These are phyloP conservation scores for Globisporangium mamillatum DNA, from an alignment of 352 stramenopile genomes.

Conservation along the genomic window DNA sequence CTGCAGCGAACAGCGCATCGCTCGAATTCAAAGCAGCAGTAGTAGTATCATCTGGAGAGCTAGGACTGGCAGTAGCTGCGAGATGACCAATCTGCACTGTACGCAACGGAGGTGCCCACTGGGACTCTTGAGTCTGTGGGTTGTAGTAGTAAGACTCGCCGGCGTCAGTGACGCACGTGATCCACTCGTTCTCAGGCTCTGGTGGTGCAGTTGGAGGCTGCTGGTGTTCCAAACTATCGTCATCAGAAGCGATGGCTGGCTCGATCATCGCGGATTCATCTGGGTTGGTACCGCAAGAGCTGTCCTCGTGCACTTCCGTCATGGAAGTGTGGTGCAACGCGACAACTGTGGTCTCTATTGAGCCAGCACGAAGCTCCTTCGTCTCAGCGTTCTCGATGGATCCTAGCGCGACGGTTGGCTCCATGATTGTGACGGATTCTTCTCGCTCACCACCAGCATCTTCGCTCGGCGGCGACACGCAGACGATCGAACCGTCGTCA, in stretches of 20 bases:
- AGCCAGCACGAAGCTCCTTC: too few relatives aligned
- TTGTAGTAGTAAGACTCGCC: constrained; percentile 79
- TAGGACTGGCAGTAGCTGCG: neutral
- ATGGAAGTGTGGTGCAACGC: neutral
- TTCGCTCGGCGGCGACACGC: neutral
- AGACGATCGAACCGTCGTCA: neutral
- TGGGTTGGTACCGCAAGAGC: neutral
- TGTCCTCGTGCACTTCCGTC: constrained; percentile 5
- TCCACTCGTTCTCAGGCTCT: constrained; percentile 29
- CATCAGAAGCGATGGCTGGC: neutral
- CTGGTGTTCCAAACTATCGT: neutral
- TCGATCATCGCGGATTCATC: neutral
- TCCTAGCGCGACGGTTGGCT: neutral
- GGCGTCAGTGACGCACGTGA: constrained; percentile 41
- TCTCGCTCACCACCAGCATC: neutral
- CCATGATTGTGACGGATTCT: neutral
- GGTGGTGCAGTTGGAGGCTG: too few relatives aligned
- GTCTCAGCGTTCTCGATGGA: neutral
- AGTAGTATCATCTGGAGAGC: neutral
- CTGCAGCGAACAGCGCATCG: constrained; percentile 28
- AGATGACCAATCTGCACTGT: neutral
- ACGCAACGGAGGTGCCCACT: constrained; percentile 46
- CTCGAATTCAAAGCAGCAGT: constrained; percentile 5
- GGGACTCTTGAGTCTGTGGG: constrained; percentile 43
- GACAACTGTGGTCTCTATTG: neutral